Evolutionary conservation across 805 yeast species (phyloP), one percentile per base, ranked within the genome.

Genomic region (Tetrapisispora taiwanensis): DNA sequence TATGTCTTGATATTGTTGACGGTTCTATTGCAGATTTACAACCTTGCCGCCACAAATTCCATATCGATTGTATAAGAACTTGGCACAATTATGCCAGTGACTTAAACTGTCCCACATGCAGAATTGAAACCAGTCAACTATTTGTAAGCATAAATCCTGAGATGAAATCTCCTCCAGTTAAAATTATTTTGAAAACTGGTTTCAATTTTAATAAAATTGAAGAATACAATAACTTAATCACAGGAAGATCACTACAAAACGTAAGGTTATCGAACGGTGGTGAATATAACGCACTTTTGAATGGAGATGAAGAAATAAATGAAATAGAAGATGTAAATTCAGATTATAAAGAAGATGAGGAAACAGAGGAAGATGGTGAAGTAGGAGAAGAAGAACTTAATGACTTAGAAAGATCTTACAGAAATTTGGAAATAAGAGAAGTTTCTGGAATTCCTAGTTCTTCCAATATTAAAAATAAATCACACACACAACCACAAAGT

Each of bases 41-140:
- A 12, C 72, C 73, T 2, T 81, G 85, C 55, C 58, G 62, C 30
- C 85, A 80, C 56, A 54, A 52, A 43, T 80, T 76, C 53, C 89
- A 82, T 57, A 64, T 71, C 3, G 52, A 63, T 14, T 82, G 89
- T 52, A 69, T 81, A 31, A 51, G 67, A 30, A 67, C 69, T 26
- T 82, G 89, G 89, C 64, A 60, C 43, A 34, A 44, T 8, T 49
- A 48, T 35, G 49, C 59, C 3, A 43, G 43, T n/a, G 53, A 55
- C 39, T 38, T 54, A 20, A 51, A 51, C 30, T 62, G 66, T 32
- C 66, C 66, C 2, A 46, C 50, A 2, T 62, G 66, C 46, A 46
- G 66, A 19, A 44, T 36, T 8, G 50, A 45, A 32, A 34, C 36
- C 8, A 33, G 5, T 4, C 52, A 60, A 6, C 37, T 33, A 3